A percentile compares a stretch with the other conserved stretches of the same genome.
Conservation (phyloP, 192 early-diverging fungal species). For the Linnemannia elongata region DNA sequence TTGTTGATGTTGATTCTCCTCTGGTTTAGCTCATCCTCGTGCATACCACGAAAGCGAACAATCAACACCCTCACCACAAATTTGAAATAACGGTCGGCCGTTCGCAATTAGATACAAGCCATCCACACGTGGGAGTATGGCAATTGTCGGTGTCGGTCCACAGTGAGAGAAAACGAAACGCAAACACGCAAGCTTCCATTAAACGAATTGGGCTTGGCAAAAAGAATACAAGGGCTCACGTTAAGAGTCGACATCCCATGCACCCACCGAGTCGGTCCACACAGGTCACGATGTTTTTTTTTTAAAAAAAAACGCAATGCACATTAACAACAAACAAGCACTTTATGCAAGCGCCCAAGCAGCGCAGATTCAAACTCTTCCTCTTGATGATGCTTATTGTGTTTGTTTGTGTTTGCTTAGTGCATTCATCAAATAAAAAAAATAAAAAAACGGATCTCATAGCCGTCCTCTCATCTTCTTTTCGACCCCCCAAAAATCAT, state of each 20-base stretch:
- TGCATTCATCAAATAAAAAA: neutral
- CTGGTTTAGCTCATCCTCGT: neutral
- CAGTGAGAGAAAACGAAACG: neutral
- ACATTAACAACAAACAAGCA: neutral
- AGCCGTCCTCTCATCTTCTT: neutral
- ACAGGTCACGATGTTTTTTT: neutral
- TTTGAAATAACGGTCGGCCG: neutral
- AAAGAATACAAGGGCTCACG: neutral
- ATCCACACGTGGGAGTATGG: constrained; percentile 6
- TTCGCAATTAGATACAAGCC: neutral
- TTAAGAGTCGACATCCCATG: constrained; percentile 1
- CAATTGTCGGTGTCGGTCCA: neutral
- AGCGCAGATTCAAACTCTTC: neutral
- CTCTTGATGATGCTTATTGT: neutral
- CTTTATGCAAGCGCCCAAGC: neutral
- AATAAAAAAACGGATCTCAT: neutral
- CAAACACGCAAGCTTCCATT: neutral
- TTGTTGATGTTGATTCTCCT: neutral
- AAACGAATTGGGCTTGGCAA: neutral
- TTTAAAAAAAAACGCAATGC: neutral
- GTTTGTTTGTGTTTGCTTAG: neutral
- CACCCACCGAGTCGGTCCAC: neutral
- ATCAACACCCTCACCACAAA: neutral
- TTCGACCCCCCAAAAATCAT: neutral
- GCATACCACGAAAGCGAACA: neutral